Evolutionary conservation across 768 basidiomycete species (phyloP).

Genomic region (Sistotremastrum suecicum): DNA sequence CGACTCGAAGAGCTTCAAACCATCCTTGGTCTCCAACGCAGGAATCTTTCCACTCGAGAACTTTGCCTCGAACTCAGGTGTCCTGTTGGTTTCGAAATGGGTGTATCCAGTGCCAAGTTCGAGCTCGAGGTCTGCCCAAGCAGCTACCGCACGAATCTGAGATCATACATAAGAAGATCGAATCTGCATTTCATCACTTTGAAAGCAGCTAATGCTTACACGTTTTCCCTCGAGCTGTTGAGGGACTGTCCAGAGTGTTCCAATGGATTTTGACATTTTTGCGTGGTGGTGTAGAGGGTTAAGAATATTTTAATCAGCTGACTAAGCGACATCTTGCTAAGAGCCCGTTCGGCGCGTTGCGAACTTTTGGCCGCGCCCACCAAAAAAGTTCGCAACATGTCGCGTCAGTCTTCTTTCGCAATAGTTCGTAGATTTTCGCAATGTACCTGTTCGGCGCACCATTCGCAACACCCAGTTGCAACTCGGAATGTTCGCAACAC

Average conservation of each 20-base stretch:
- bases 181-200: too few species aligned
- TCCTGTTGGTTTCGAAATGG: slow-evolving; percentile 54
- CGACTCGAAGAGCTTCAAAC: slow-evolving; percentile 68
- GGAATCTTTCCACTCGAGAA: slow-evolving; percentile 81
- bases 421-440: too few species aligned
- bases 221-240: slow-evolving; percentile 28
- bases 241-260: slow-evolving; percentile 47
- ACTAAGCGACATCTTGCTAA: too few species aligned
- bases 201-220: slow-evolving; percentile 22
- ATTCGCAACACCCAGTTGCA: too few species aligned
- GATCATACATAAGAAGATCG: neutral
- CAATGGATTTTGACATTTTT: slow-evolving; percentile 21
- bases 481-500: too few species aligned
- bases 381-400: too few species aligned
- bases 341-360: too few species aligned
- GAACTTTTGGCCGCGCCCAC: too few species aligned
- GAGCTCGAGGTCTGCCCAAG: slow-evolving; percentile 42
- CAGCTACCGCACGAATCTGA: slow-evolving; percentile 43
- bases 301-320: too few species aligned
- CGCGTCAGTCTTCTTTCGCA: too few species aligned
- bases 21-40: slow-evolving; percentile 60
- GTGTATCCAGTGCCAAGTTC: slow-evolving; percentile 39
- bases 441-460: too few species aligned
- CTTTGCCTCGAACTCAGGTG: slow-evolving; percentile 55
- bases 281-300: too few species aligned